Conservation (phyloP, 768 basidiomycete genomes). For the Cystofilobasidium capitatum region DNA sequence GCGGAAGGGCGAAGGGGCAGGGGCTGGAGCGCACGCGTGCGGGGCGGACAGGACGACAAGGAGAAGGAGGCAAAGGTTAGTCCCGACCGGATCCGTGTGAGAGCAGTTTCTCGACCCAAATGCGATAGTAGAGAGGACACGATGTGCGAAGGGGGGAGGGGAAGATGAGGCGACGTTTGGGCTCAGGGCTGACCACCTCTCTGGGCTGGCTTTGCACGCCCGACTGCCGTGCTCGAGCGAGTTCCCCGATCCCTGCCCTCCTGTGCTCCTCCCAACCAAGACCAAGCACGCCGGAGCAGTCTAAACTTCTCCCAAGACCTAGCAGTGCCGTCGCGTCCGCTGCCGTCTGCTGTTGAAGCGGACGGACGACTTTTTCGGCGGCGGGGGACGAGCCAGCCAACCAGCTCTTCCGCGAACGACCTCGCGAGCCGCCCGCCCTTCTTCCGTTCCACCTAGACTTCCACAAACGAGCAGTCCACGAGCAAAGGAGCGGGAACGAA, state of each 20-base stretch:
- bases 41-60: neutral
- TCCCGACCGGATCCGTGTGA: neutral
- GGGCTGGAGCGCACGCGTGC: too few relatives aligned
- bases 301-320: neutral
- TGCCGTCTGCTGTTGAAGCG: neutral
- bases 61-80: neutral
- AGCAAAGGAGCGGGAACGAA: neutral
- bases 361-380: neutral
- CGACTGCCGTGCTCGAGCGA: neutral
- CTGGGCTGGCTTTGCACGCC: neutral
- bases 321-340: neutral
- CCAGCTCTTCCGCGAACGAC: neutral
- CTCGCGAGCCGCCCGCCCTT: neutral
- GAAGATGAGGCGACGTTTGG: neutral
- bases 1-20: constrained; percentile 14
- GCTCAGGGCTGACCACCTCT: neutral
- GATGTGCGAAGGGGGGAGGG: neutral
- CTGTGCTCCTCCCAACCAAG: neutral
- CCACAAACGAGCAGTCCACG: too few relatives aligned
- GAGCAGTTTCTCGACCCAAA: neutral
- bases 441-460: neutral
- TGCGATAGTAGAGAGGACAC: neutral
- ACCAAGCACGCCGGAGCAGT: neutral
- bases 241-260: neutral
- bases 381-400: neutral